Evolutionary conservation across 768 basidiomycete species (phyloP).

Genomic region (Calocera cornea): DNA sequence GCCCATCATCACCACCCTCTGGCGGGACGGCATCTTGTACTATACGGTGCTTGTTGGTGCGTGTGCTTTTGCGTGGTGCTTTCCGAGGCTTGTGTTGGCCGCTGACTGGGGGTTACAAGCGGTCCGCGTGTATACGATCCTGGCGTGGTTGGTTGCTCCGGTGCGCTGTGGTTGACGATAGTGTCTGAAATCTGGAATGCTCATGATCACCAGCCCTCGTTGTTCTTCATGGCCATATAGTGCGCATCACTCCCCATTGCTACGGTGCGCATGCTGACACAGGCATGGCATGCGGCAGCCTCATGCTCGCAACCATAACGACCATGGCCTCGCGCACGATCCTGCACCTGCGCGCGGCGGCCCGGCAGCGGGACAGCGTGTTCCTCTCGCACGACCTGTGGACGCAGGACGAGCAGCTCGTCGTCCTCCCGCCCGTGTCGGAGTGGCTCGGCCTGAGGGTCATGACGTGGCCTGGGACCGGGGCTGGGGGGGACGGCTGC

Average conservation of each 20-base stretch:
- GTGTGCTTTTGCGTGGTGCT: neutral
- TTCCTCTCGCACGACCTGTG: neutral
- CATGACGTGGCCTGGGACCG: neutral
- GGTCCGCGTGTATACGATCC: neutral
- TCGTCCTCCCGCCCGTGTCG: neutral
- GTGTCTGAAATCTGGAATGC: neutral
- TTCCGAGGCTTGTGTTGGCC: neutral
- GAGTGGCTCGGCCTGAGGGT: neutral
- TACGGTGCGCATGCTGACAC: neutral
- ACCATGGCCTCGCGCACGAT: neutral
- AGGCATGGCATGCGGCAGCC: neutral
- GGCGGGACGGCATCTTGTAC: neutral
- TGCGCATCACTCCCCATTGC: neutral
- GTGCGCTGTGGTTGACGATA: neutral
- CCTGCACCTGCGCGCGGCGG: neutral
- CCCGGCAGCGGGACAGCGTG: neutral
- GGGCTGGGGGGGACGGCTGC: neutral
- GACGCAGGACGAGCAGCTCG: neutral
- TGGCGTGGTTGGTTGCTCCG: neutral
- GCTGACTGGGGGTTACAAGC: no score
- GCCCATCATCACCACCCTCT: neutral
- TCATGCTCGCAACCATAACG: conserved; percentile 1
- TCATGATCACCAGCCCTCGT: neutral
- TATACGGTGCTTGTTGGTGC: neutral
- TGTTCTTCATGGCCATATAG: conserved; percentile 1